Evolutionary conservation across 306 rosid species (phyloP).

Genomic region (Prunus persica): Prunus_persica_NCBIv2 NC_034009.1:537501-538000

Average conservation of each 20-base stretch:
- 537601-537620: background rate
- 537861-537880: conserved; percentile 79
- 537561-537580: conserved; percentile 1
- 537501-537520: background rate
- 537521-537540: background rate
- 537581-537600: background rate
- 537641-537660: background rate
- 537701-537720: background rate
- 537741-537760: background rate
- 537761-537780: background rate
- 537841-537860: conserved; percentile 91
- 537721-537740: background rate
- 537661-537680: background rate
- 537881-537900: conserved; percentile 65
- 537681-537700: background rate
- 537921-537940: conserved; percentile 46
- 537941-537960: conserved; percentile 45
- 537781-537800: background rate
- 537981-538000: conserved; percentile 83
- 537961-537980: conserved; percentile 63
- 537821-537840: conserved; percentile 41
- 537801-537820: conserved; percentile 7
- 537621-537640: background rate
- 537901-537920: conserved; percentile 75
- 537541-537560: background rate